Conservation (phyloP, 306 rosid species). For the Urtica urens region DNA sequence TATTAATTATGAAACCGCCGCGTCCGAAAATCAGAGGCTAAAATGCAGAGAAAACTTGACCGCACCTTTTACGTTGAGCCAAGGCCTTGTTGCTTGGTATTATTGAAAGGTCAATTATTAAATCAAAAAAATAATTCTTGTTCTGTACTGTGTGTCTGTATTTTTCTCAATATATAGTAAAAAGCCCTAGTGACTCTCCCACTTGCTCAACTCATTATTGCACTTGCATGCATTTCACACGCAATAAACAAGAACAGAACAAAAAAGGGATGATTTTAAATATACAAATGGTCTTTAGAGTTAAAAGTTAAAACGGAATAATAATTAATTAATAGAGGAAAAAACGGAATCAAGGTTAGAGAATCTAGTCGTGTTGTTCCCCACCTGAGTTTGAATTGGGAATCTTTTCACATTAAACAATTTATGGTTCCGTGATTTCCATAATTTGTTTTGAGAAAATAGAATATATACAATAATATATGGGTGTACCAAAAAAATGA, state of each 20-base stretch:
- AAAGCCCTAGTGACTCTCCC: background rate
- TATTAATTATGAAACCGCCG: conserved; percentile 6
- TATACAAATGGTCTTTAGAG: background rate
- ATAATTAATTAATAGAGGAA: background rate
- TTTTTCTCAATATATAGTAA: background rate
- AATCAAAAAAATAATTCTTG: background rate
- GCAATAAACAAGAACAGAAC: background rate
- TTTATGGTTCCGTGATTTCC: background rate
- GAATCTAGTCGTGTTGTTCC: conserved; percentile 4
- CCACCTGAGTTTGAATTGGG: background rate
- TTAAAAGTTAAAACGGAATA: background rate
- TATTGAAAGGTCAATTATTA: conserved; percentile 11
- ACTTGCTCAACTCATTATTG: background rate
- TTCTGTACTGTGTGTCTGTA: background rate
- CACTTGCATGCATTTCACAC: too few species aligned
- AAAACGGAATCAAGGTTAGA: background rate
- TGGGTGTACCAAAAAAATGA: background rate
- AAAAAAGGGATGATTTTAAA: background rate
- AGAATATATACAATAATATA: background rate
- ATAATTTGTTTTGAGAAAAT: background rate
- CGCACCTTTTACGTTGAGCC: background rate
- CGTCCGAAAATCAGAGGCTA: background rate
- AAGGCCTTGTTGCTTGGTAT: conserved; percentile 7
- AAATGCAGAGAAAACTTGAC: background rate
- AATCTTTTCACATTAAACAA: background rate